Evolutionary conservation across 1,284 basidiomycete genomes (phyloP), one percentile per base, ranked within the genome.

Genomic region (Trametes versicolor): DNA sequence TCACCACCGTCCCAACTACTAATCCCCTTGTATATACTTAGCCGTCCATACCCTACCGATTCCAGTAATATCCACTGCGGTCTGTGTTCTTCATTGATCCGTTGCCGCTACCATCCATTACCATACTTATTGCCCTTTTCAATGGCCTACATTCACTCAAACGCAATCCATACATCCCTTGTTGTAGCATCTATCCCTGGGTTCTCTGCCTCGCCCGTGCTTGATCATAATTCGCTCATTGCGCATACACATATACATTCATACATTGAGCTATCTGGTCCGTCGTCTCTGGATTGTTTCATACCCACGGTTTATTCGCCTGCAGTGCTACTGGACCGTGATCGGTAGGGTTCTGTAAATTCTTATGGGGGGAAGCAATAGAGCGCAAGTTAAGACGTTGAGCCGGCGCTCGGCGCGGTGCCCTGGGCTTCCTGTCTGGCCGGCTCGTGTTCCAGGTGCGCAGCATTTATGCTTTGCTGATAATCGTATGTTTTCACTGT

Each of bases 1-100:
- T 64, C 77, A 79, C 25, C 82, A 83, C 58, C 83, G 83, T 50
- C 76, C 72, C 57, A 76, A 80, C 60, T 73, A 80, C 71, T 81
- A 70, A 77, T 60, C 25, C 52, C 56, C 37, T 21, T 70, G 66
- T 70, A 67, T 48, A 67, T 61, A 53, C 47, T 54, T 58, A 52
- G 29, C 59, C 45, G 29, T 58, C n/a, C 64, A 51, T 66, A 66
- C 61, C 65, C 58, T 66, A 66, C 65, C 49, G 60, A 66, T 66
- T 62, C 64, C 62, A 68, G 9, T 65, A 69, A 63, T 36, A 60
- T 63, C 21, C 58, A 27, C 13, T 60, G 54, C 52, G 58, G 51
- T 25, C 32, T 32, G 60, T 69, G 65, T 63, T 69, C 58, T 66
- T 58, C 55, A 47, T 36, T 56, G 45, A 52, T 65, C 17, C 41